These are phyloP conservation scores for Bretschneidera sinensis DNA, from an alignment of 345 rosid species.

Conservation along the genomic window DNA sequence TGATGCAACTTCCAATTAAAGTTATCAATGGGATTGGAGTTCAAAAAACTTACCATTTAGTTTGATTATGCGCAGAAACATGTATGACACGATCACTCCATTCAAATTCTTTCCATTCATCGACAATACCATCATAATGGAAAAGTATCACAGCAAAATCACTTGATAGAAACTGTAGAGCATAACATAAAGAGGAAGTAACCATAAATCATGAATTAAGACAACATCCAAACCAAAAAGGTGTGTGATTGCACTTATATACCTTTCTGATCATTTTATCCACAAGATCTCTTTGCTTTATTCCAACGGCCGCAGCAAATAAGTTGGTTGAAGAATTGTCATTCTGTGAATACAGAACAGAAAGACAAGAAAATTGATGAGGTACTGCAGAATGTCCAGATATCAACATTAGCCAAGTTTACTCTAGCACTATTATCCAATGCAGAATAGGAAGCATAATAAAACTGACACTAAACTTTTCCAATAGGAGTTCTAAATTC, in stretches of 20 bases:
- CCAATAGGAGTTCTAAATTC: no score
- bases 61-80: constrained; percentile 5
- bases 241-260: no score
- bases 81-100: constrained; percentile 13
- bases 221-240: no score
- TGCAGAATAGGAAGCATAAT: no score
- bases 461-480: no score
- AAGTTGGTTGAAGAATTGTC: constrained; percentile 29
- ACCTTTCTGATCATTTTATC: constrained; percentile 54
- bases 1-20: not conserved
- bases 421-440: no score
- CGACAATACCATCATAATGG: constrained; percentile 39
- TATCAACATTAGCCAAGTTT: no score
- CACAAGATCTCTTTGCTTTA: constrained; percentile 52
- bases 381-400: no score
- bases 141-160: constrained; percentile 37
- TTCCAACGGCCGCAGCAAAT: constrained; percentile 53
- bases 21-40: not conserved
- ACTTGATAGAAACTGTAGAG: constrained; percentile 32
- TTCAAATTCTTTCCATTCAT: constrained; percentile 25
- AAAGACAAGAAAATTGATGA: no score
- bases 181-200: constrained; percentile 1
- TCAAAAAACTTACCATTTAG: constrained; percentile 12
- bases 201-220: no score
- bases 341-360: constrained; percentile 23